These are phyloP conservation scores for Trichoderma asperelloides DNA, from an alignment of 495 filamentous ascomycete species.

Conservation along the genomic window DNA sequence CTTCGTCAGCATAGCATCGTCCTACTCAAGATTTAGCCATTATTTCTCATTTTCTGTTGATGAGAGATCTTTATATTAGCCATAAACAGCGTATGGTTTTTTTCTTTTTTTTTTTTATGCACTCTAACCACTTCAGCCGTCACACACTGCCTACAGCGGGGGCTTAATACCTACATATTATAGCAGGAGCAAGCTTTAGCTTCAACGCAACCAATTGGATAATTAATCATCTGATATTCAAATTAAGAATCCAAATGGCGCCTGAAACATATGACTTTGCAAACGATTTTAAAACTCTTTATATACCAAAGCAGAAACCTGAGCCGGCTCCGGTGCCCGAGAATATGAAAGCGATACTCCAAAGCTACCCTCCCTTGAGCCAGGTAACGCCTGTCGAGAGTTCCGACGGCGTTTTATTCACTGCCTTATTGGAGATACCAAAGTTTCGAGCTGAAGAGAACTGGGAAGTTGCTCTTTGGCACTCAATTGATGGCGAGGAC, in stretches of 20 bases:
- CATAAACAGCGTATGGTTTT: no score
- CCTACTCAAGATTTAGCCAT: not conserved
- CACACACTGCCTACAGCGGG: no score
- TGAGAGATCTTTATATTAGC: no score
- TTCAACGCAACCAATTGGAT: not conserved
- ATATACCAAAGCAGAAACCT: slow-evolving; percentile 17
- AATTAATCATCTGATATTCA: not conserved
- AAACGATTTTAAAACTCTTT: slow-evolving; percentile 17
- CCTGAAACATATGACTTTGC: slow-evolving; percentile 11
- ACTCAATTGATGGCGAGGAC: slow-evolving; percentile 43
- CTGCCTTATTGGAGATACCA: slow-evolving; percentile 63
- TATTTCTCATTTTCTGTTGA: no score
- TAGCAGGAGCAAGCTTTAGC: no score
- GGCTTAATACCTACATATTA: no score
- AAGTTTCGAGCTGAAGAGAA: slow-evolving; percentile 41
- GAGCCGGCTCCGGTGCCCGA: slow-evolving; percentile 4
- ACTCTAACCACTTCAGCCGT: no score
- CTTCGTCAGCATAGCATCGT: not conserved
- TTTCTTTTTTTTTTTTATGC: no score
- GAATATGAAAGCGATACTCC: slow-evolving; percentile 26
- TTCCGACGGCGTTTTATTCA: slow-evolving; percentile 44
- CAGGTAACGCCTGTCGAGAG: slow-evolving; percentile 54
- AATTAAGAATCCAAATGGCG: not conserved
- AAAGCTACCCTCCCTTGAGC: slow-evolving; percentile 56
- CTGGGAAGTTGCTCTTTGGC: slow-evolving; percentile 74